Evolutionary conservation across 1,284 basidiomycete species (phyloP).

Genomic region (Blastosporella zonata): DNA sequence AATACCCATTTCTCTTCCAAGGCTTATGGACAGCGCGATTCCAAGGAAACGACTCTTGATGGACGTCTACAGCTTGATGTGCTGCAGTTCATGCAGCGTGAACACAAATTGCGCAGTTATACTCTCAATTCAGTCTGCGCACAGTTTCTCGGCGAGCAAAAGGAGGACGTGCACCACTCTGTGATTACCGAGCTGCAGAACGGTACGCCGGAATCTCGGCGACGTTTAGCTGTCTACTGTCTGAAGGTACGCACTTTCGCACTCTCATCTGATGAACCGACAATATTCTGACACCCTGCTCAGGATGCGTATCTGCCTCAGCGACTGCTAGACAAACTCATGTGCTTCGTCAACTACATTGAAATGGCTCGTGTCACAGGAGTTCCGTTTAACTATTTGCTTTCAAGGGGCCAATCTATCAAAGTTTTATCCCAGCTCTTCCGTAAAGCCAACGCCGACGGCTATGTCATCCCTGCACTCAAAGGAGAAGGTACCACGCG

Average conservation of each 20-base stretch:
- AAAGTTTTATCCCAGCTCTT: slow-evolving; percentile 94
- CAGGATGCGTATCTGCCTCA: slow-evolving; percentile 97
- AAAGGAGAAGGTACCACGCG: slow-evolving; percentile 70
- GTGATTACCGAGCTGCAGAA: slow-evolving; percentile 97
- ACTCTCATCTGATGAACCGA: slow-evolving; percentile 3
- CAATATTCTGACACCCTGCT: neutral
- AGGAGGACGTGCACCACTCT: slow-evolving; percentile 96
- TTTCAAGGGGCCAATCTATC: slow-evolving; percentile 92
- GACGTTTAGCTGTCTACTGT: slow-evolving; percentile 93
- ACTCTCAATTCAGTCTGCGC: slow-evolving; percentile 95
- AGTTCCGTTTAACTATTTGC: slow-evolving; percentile 94
- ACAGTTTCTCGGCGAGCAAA: slow-evolving; percentile 94
- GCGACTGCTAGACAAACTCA: slow-evolving; percentile 89
- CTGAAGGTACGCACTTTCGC: slow-evolving; percentile 62
- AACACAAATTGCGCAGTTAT: slow-evolving; percentile 93
- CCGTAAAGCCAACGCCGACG: slow-evolving; percentile 84
- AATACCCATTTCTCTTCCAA: slow-evolving; percentile 96
- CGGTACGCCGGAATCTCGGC: slow-evolving; percentile 85
- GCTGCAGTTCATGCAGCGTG: slow-evolving; percentile 94
- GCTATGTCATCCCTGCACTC: slow-evolving; percentile 81
- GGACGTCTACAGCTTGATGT: slow-evolving; percentile 92
- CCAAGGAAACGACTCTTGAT: slow-evolving; percentile 87
- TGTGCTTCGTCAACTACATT: slow-evolving; percentile 96
- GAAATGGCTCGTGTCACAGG: slow-evolving; percentile 97
- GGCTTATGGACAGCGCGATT: slow-evolving; percentile 93